Conservation (phyloP, 148 eudicot genomes). For the Vaccinium vitisidaea region DNA sequence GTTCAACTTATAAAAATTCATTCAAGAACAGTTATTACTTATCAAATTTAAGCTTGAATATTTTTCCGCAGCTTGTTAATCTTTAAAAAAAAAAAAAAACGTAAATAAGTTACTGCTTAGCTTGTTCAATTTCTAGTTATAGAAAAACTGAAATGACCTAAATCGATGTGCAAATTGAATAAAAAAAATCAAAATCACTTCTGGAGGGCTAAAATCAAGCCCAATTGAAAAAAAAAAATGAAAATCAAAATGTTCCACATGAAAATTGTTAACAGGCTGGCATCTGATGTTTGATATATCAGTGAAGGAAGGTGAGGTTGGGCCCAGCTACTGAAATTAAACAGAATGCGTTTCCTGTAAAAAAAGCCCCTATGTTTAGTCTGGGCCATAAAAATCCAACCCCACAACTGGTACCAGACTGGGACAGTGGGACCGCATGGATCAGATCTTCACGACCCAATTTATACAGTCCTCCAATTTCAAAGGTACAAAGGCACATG, state of each 20-base stretch:
- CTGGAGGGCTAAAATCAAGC: too few relatives aligned
- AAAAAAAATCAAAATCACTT: too few relatives aligned
- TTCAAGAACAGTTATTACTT: too few relatives aligned
- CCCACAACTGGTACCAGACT: neutral
- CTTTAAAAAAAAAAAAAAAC: too few relatives aligned
- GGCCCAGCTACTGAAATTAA: neutral
- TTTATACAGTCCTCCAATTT: neutral
- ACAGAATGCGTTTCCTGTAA: neutral
- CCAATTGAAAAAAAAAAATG: neutral
- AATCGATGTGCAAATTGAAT: too few relatives aligned
- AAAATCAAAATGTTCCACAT: too few relatives aligned
- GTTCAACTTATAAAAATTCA: too few relatives aligned
- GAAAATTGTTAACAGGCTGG: neutral
- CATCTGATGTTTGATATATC: neutral
- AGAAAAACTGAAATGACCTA: too few relatives aligned
- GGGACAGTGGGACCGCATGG: neutral
- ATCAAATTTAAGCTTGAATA: too few relatives aligned
- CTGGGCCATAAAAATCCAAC: neutral
- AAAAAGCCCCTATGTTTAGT: neutral
- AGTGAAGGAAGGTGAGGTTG: neutral
- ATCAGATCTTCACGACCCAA: neutral
- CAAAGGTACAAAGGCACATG: neutral
- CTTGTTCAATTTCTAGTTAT: too few relatives aligned
- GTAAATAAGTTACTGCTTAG: too few relatives aligned
- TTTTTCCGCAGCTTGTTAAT: too few relatives aligned